Evolutionary conservation across 148 eudicot species (phyloP).

Genomic region (Tetragonia tetragonoides): DNA sequence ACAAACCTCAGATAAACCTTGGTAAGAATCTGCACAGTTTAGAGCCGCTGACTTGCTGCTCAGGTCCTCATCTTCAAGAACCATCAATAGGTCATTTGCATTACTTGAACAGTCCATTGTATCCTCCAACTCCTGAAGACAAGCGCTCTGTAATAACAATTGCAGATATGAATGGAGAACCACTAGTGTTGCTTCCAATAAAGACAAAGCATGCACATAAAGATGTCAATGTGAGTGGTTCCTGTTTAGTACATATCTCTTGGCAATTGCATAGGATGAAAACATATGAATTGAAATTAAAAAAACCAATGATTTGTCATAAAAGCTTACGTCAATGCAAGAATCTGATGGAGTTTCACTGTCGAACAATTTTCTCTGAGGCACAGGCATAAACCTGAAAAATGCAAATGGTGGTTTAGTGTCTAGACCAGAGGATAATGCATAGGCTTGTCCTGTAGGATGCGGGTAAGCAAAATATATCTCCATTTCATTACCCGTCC

Average conservation of each 20-base stretch:
- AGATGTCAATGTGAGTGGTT: background rate
- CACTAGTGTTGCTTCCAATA: background rate
- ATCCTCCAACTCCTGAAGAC: slow-evolving; percentile 9
- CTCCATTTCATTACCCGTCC: slow-evolving; percentile 36
- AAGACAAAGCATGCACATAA: background rate
- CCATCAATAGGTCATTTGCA: background rate
- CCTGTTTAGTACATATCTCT: background rate
- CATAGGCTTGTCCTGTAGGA: background rate
- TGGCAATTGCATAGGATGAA: background rate
- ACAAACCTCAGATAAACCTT: slow-evolving; percentile 17
- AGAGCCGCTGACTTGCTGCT: slow-evolving; percentile 12
- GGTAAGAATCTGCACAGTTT: background rate
- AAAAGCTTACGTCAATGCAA: slow-evolving; percentile 32
- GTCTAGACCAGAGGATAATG: background rate
- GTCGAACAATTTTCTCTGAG: slow-evolving; percentile 47
- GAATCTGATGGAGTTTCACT: slow-evolving; percentile 32
- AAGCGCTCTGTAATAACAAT: slow-evolving; percentile 15
- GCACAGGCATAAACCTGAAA: slow-evolving; percentile 32
- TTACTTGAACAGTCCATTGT: background rate
- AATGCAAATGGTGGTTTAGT: background rate
- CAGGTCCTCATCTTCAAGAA: slow-evolving; percentile 17
- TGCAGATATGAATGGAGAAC: background rate
- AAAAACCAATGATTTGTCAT: background rate
- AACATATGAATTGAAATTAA: background rate
- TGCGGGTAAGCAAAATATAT: too few relatives aligned